Evolutionary conservation across 140 eudicot species (phyloP), one percentile per base, ranked within the genome.

Genomic region (Cichorium intybus): DNA sequence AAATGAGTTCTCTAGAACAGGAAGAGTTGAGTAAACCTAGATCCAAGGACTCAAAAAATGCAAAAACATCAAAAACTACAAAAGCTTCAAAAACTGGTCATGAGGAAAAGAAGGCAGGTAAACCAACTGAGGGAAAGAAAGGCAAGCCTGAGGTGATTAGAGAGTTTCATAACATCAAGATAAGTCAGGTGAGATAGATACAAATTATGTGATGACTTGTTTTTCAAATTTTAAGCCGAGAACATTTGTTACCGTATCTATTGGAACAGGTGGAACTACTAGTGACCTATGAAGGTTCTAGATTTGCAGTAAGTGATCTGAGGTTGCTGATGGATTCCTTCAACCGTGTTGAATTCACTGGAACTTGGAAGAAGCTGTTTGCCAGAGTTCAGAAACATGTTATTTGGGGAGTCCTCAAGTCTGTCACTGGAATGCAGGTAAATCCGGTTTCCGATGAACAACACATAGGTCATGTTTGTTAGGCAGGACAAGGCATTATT

Each of bases 381-480:
- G 87, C 97, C 12, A 69, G 95, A 46, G 96, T 90, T 1, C 81
- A 87, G 77, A 90, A 90, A 76, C 97, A 90, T 62, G 83, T 90
- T 56, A 90, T 90, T 27, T 90, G 97, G 97, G 86, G 97, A 41
- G 97, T 90, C 62, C 84, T 90, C 51, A 90, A 90, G 77, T 90
- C 97, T 43, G 96, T 90, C 68, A 90, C 97, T 0, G 97, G 97
- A 72, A 90, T 90, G 97, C 97, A 90, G 90, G 97, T 85, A 77
- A 64, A 37, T 7, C 14, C 43, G 1, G 43, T 35, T 41, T 56
- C 61, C 7, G 7, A 53, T 26, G 10, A 43, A 37, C 46, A 37
- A 37, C 46, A 37, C 46, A 37, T 37, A 10, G 12, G 46, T 10
- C 46, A 0, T 37, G n/a, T 10, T 37, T 37, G 46, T 37, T 37